Conservation (phyloP, 2,329 filamentous ascomycete species). For the Bertia moriformis region DNA sequence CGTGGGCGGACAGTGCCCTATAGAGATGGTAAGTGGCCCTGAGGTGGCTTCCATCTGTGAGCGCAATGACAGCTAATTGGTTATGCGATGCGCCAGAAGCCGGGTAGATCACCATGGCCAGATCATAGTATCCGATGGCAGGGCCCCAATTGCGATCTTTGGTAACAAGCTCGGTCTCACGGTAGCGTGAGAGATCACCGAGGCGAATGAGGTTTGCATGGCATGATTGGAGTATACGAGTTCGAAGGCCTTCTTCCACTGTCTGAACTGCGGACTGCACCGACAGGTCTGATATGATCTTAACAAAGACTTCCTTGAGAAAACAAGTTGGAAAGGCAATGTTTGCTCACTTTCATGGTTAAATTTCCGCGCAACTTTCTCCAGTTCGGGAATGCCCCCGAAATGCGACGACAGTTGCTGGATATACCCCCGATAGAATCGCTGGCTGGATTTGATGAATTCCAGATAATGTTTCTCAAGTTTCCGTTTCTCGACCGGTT, state of each 20-base stretch:
- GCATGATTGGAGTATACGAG: constrained; percentile 32
- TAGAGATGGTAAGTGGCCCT: constrained; percentile 47
- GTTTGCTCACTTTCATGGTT: constrained; percentile 23
- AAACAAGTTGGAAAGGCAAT: constrained; percentile 3
- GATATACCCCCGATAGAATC: constrained; percentile 46
- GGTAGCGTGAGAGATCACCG: constrained; percentile 50
- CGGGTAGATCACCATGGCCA: constrained; percentile 41
- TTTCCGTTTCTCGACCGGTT: constrained; percentile 40
- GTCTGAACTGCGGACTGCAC: constrained; percentile 5
- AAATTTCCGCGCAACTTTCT: constrained; percentile 33
- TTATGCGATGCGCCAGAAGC: constrained; percentile 43
- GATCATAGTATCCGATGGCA: constrained; percentile 45
- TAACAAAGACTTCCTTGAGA: constrained; percentile 6
- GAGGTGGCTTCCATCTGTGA: constrained; percentile 40
- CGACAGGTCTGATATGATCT: constrained; percentile 2
- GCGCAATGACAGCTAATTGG: constrained; percentile 45
- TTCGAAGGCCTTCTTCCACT: constrained; percentile 20
- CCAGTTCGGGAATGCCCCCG: constrained; percentile 34
- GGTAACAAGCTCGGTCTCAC: constrained; percentile 29
- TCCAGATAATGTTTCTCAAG: constrained; percentile 41
- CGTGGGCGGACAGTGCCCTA: constrained; percentile 36
- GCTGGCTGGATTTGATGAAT: constrained; percentile 48
- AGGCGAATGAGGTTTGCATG: constrained; percentile 46
- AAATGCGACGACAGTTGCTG: constrained; percentile 37
- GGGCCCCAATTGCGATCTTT: constrained; percentile 46